Percentiles rank a stretch among this genome's conserved stretches.
These are phyloP conservation scores for Ustilago cynodontis DNA, from an alignment of 1,284 basidiomycete genomes.

Conservation along the genomic window DNA sequence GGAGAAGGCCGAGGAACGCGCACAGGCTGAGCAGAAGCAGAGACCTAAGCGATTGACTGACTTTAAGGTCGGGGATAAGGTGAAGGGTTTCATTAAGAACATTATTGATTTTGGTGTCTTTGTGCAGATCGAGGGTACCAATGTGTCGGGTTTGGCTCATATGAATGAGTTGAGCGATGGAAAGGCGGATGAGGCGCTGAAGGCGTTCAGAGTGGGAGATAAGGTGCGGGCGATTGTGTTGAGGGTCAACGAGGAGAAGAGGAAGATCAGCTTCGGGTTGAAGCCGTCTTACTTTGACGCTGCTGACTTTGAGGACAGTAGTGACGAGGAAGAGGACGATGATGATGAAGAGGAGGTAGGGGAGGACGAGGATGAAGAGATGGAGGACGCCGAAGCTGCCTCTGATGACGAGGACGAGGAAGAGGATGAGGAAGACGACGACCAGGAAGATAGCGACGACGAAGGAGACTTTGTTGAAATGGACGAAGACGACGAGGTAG, in stretches of 20 bases:
- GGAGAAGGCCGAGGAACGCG: constrained; percentile 70
- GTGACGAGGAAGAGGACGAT: constrained; percentile 69
- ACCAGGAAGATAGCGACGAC: constrained; percentile 40
- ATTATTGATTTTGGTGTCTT: constrained; percentile 92
- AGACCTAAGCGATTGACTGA: constrained; percentile 44
- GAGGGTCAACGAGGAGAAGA: constrained; percentile 79
- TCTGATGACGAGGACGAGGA: constrained; percentile 46
- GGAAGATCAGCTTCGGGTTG: constrained; percentile 85
- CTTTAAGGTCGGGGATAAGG: constrained; percentile 69
- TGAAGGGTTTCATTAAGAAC: constrained; percentile 68
- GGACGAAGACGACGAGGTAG: constrained; percentile 62
- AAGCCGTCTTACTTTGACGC: constrained; percentile 85
- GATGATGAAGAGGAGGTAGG: constrained; percentile 44
- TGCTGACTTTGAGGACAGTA: constrained; percentile 69
- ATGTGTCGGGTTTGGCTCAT: constrained; percentile 91
- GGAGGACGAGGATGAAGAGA: constrained; percentile 43
- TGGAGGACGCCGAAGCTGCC: constrained; percentile 55
- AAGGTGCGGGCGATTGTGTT: constrained; percentile 84
- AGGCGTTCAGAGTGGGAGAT: constrained; percentile 87
- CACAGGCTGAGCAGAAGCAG: constrained; percentile 24
- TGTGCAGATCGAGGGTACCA: constrained; percentile 84
- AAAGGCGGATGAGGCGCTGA: constrained; percentile 76
- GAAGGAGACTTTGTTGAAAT: constrained; percentile 54
- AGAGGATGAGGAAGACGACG: constrained; percentile 57
- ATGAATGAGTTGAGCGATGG: constrained; percentile 72